Evolutionary conservation across 805 yeast species (phyloP).

Genomic region (Schwanniomyces polymorphus): DNA sequence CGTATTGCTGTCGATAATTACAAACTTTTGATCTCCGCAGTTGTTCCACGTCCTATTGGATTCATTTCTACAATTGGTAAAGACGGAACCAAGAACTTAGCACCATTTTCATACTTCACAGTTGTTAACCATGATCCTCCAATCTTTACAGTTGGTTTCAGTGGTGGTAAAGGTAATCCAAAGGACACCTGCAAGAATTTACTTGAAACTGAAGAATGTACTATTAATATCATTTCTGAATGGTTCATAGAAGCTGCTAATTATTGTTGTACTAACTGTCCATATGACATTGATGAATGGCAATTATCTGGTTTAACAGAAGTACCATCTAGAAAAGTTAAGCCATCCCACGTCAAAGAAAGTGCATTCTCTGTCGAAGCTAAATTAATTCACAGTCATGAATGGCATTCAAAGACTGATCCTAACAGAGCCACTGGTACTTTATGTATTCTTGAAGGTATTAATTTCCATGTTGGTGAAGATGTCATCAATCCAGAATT

Average conservation of each 20-base stretch:
- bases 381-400: conserved; percentile 45
- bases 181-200: conserved; percentile 55
- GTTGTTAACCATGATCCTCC: conserved; percentile 58
- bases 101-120: conserved; percentile 61
- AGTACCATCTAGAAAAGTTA: conserved; percentile 41
- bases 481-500: conserved; percentile 46
- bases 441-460: conserved; percentile 51
- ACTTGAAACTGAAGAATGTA: conserved; percentile 51
- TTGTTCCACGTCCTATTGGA: conserved; percentile 63
- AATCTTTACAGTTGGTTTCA: conserved; percentile 49
- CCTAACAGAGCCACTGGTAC: conserved; percentile 38
- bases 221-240: conserved; percentile 58
- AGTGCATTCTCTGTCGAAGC: conserved; percentile 60
- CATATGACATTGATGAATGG: conserved; percentile 55
- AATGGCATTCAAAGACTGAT: conserved; percentile 43
- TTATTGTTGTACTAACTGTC: conserved; percentile 45
- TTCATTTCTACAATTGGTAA: conserved; percentile 48
- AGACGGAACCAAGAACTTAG: conserved; percentile 48
- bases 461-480: conserved; percentile 56
- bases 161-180: conserved; percentile 28
- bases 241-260: conserved; percentile 69
- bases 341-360: conserved; percentile 59
- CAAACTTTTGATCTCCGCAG: conserved; percentile 47
- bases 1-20: conserved; percentile 48
- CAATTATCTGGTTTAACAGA: conserved; percentile 53